Conservation (phyloP, 208 protist genomes). For the Crithidia acanthocephali region DNA sequence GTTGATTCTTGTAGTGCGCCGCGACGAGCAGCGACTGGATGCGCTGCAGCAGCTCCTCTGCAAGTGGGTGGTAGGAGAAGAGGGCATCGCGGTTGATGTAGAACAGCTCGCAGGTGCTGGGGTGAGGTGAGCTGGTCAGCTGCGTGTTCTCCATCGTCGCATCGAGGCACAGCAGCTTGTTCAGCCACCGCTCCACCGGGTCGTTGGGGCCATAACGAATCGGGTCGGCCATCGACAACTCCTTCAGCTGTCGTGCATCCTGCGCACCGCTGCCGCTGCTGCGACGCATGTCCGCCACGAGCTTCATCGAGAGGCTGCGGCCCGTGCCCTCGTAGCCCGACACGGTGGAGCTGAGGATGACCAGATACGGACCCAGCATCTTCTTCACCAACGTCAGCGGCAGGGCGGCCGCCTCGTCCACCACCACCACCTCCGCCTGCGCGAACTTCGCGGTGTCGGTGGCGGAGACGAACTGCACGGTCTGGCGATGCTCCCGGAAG, state of each 20-base stretch:
- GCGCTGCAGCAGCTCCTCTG: constrained; percentile 94
- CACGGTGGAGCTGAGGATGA: constrained; percentile 99
- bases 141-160: constrained; percentile 66
- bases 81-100: constrained; percentile 99
- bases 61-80: constrained; percentile 98
- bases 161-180: constrained; percentile 99
- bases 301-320: constrained; percentile 99
- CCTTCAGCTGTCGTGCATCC: constrained; percentile 82
- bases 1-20: constrained; percentile 99
- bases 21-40: constrained; percentile 97
- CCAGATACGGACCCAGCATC: constrained; percentile 98
- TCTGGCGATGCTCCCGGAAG: constrained; percentile 98
- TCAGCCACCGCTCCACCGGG: constrained; percentile 98
- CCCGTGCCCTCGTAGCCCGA: constrained; percentile 99
- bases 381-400: constrained; percentile 97
- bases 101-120: constrained; percentile 97
- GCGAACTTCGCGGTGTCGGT: constrained; percentile 92
- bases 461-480: constrained; percentile 97
- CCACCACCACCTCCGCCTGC: constrained; percentile 98
- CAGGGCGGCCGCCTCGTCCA: constrained; percentile 99
- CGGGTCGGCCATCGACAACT: constrained; percentile 96
- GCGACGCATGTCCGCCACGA: constrained; percentile 98
- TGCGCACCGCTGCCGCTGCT: constrained; percentile 28
- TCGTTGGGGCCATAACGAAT: constrained; percentile 98
- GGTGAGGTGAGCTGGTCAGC: constrained; percentile 87